Conservation (phyloP, 257 asterid genomes). For the Salvia hispanica region DNA sequence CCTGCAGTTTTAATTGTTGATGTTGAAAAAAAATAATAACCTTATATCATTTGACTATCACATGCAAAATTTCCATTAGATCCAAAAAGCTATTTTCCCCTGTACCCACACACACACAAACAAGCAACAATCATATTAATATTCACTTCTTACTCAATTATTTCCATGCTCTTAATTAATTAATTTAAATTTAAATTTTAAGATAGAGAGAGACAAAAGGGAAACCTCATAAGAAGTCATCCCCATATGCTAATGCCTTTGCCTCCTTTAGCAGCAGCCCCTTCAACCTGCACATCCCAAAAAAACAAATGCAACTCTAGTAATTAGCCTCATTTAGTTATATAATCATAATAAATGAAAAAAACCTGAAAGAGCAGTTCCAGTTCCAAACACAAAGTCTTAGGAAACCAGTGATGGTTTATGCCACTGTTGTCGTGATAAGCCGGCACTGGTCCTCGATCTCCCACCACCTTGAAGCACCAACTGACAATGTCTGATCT, state of each 20-base stretch:
- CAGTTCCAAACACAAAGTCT: slow-evolving; percentile 30
- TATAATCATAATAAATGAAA: no score
- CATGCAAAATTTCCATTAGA: slow-evolving; percentile 32
- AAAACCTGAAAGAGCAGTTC: slow-evolving; percentile 26
- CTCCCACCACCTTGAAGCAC: neutral
- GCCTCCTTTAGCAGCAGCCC: slow-evolving; percentile 21
- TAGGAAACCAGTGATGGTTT: slow-evolving; percentile 21
- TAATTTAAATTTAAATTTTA: no score
- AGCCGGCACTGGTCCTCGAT: neutral
- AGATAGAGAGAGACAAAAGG: slow-evolving; percentile 25
- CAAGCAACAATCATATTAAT: neutral
- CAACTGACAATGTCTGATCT: neutral
- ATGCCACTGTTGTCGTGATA: slow-evolving; percentile 4
- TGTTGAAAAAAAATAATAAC: neutral
- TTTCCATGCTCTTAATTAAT: no score
- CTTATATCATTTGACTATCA: slow-evolving; percentile 34
- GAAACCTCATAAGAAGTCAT: slow-evolving; percentile 15
- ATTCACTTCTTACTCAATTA: no score
- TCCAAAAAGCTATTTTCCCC: slow-evolving; percentile 28
- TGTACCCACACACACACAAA: slow-evolving; percentile 13
- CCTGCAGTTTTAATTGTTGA: no score
- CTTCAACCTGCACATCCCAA: no score
- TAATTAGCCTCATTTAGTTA: no score
- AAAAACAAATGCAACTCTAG: no score
- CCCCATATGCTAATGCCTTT: slow-evolving; percentile 34